Evolutionary conservation across 208 protist genomes (phyloP), one percentile per base, ranked within the genome.

Genomic region (Porcisia deanei): DNA sequence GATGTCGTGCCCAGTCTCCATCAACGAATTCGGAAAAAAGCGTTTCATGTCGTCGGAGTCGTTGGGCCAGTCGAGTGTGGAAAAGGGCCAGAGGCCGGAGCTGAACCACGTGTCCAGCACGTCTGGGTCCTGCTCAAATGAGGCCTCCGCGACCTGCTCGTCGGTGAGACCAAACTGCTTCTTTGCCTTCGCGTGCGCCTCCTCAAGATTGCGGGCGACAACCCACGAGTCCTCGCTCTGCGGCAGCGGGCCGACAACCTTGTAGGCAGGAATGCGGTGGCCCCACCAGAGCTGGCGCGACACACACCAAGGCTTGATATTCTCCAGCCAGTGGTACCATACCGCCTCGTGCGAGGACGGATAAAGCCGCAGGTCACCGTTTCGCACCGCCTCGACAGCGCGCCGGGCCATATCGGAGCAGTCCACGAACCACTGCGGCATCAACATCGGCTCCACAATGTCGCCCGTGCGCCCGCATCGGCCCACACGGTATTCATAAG

Each of bases 41-140:
- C 89, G 84, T 67, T 98, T 79, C 81, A 99, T 95, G 77, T 99
- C 98, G 22, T 81, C 73, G 30, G 88, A 92, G 63, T 98, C 84
- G 30, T 88, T 79, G 53, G 99, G 99, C 99, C 99, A 99, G 45
- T 97, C 98, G 12, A 99, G 82, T 3, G 94, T 96, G 16, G 98
- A 99, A 86, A 99, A 99, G 74, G 99, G 99, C 92, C 99, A 99
- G 16, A 99, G 86, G 63, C 93, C 99, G 41, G 99, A 99, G 53
- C 96, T 99, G 90, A 99, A 99, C 99, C 99, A 99, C 61, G 99
- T 99, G 89, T 99, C 99, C 4, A 99, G 91, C 47, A 99, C 99
- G 88, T 99, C 99, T 25, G 94, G 90, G 88, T 99, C 99, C 87
- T 99, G 94, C 66, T 95, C 85, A 53, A 96, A 90, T 54, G 77